Evolutionary conservation across 2,329 filamentous ascomycete species (phyloP).

Genomic region (Microsporum ferrugineum): DNA sequence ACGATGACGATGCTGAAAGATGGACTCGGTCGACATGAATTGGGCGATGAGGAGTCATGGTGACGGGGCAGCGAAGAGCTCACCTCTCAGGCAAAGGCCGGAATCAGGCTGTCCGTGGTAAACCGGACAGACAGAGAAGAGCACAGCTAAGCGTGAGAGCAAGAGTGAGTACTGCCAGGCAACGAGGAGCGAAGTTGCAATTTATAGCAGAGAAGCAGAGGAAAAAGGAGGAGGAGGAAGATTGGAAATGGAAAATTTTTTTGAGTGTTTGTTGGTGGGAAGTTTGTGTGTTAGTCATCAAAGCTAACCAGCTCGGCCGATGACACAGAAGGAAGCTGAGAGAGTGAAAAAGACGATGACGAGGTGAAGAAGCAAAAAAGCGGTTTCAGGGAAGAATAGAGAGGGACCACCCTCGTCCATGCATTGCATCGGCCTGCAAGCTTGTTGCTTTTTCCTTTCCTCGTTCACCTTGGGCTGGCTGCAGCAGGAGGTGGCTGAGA

Average conservation of each 20-base stretch:
- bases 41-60: neutral
- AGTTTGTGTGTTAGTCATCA: neutral
- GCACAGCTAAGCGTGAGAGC: neutral
- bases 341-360: neutral
- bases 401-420: neutral
- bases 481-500: neutral
- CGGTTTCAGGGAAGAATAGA: neutral
- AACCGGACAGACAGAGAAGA: neutral
- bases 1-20: neutral
- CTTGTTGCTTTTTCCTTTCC: neutral
- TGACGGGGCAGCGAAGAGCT: neutral
- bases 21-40: neutral
- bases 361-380: neutral
- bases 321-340: neutral
- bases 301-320: neutral
- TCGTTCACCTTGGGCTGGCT: neutral
- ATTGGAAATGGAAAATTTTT: neutral
- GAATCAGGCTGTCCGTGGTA: neutral
- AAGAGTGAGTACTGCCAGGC: neutral
- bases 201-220: neutral
- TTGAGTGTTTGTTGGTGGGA: neutral
- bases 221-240: neutral
- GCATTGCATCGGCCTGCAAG: neutral
- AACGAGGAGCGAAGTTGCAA: neutral
- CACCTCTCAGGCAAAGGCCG: slow-evolving; percentile 3